A percentile compares a stretch with the other conserved stretches of the same genome.
Evolutionary conservation across 768 basidiomycete genomes (phyloP).

Genomic region (Boletus patriciae): DNA sequence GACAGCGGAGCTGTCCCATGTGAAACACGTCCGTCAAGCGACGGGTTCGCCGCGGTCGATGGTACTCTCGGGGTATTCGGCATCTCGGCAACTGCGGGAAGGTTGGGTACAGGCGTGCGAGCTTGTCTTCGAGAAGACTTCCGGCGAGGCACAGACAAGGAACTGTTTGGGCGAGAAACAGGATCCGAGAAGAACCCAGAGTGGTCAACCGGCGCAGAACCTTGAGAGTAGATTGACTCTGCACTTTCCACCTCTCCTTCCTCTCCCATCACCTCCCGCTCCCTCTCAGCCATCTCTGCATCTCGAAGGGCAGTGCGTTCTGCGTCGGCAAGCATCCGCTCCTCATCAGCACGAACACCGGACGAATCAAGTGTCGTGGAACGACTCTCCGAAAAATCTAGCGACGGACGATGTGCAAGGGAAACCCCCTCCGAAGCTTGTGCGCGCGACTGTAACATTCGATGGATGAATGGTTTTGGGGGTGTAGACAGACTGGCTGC

Average conservation of each 20-base stretch:
- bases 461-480: slow-evolving; percentile 15
- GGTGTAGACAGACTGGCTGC: not conserved
- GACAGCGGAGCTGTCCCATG: slow-evolving; percentile 10
- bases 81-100: slow-evolving; percentile 22
- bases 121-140: slow-evolving; percentile 10
- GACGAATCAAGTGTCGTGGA: slow-evolving; percentile 12
- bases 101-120: slow-evolving; percentile 2
- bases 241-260: not conserved
- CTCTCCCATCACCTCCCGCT: not conserved
- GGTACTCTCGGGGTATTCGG: slow-evolving; percentile 5
- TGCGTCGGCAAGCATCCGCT: slow-evolving; percentile 16
- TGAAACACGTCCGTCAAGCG: slow-evolving; percentile 9
- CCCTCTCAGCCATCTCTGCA: slow-evolving; percentile 1
- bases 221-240: slow-evolving; percentile 27
- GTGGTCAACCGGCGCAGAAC: slow-evolving; percentile 23
- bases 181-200: not conserved
- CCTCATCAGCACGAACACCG: not conserved
- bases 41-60: slow-evolving; percentile 8
- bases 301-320: slow-evolving; percentile 18
- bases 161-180: not conserved
- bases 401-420: slow-evolving; percentile 2
- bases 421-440: slow-evolving; percentile 11
- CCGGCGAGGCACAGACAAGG: slow-evolving; percentile 3
- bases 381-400: not conserved
- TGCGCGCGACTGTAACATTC: slow-evolving; percentile 23